These are phyloP conservation scores for Annulohypoxylon nitens DNA, from an alignment of 495 filamentous ascomycete species.

Conservation along the genomic window DNA sequence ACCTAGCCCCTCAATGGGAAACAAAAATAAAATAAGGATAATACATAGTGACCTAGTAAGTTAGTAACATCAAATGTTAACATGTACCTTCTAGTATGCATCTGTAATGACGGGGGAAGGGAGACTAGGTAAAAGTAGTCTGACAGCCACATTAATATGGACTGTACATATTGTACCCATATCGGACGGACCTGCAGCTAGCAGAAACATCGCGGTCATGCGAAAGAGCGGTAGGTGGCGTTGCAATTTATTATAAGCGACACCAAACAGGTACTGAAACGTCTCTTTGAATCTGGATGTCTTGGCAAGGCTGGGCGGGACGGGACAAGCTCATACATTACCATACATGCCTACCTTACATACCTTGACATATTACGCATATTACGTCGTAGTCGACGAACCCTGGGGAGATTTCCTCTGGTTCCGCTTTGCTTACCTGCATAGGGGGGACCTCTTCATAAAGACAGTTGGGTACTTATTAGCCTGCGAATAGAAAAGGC, in stretches of 20 bases:
- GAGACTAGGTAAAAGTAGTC: conserved; percentile 2
- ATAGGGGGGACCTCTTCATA: conserved; percentile 29
- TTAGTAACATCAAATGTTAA: background rate
- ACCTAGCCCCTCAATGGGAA: conserved; percentile 32
- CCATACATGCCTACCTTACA: background rate
- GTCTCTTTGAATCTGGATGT: conserved; percentile 44
- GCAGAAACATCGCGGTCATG: conserved; percentile 28
- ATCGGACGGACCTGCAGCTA: conserved; percentile 30
- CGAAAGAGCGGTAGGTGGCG: conserved; percentile 42
- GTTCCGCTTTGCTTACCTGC: conserved; percentile 44
- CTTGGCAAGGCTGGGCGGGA: conserved; percentile 44
- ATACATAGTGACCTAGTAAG: background rate
- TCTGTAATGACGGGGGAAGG: conserved; percentile 13
- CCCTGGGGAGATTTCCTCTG: conserved; percentile 28
- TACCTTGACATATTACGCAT: conserved; percentile 8
- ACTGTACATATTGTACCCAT: conserved; percentile 24
- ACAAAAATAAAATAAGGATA: conserved; percentile 38
- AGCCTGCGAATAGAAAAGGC: conserved; percentile 29
- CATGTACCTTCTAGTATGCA: background rate
- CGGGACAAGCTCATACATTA: conserved; percentile 39
- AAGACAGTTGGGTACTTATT: conserved; percentile 28
- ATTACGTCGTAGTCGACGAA: conserved; percentile 37
- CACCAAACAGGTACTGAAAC: conserved; percentile 42
- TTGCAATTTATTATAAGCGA: conserved; percentile 37
- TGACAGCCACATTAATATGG: conserved; percentile 31